phyloP scores from a whole-genome alignment of 2,329 filamentous ascomycete genomes.

The Fusarium zealandicum region DNA sequence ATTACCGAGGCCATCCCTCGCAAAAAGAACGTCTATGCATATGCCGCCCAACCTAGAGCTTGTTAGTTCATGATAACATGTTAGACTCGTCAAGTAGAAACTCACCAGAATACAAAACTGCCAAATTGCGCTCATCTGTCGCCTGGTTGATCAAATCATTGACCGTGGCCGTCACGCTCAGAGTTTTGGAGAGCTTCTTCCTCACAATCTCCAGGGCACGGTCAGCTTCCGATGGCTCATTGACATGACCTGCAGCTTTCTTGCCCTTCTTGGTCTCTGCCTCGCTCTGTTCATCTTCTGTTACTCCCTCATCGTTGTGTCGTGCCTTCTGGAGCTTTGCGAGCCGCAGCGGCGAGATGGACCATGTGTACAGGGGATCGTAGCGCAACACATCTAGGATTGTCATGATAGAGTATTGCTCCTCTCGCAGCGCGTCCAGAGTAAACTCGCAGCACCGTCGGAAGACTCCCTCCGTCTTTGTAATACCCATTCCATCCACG shows the following conservation, averaged over 20 bases:
- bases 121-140: conserved; percentile 89
- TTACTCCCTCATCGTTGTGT: conserved; percentile 53
- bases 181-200: conserved; percentile 92
- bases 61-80: conserved; percentile 32
- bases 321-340: conserved; percentile 70
- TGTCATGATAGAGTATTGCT: conserved; percentile 97
- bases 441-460: conserved; percentile 98
- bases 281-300: conserved; percentile 51
- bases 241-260: conserved; percentile 50
- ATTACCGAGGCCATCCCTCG: not conserved
- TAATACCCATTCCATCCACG: conserved; percentile 96
- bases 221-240: conserved; percentile 79
- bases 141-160: conserved; percentile 97
- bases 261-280: conserved; percentile 51
- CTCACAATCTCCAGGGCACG: conserved; percentile 89
- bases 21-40: conserved; percentile 46
- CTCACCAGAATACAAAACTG: conserved; percentile 83
- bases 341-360: conserved; percentile 74
- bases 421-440: conserved; percentile 90
- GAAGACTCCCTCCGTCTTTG: conserved; percentile 94
- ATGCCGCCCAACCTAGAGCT: conserved; percentile 54
- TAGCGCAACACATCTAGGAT: conserved; percentile 97
- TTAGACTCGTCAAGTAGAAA: not conserved
- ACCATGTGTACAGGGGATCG: conserved; percentile 96
- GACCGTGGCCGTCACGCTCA: conserved; percentile 94